Base-by-base conservation (phyloP, 257 asterid species). In the Solanum bulbocastanum region DNA sequence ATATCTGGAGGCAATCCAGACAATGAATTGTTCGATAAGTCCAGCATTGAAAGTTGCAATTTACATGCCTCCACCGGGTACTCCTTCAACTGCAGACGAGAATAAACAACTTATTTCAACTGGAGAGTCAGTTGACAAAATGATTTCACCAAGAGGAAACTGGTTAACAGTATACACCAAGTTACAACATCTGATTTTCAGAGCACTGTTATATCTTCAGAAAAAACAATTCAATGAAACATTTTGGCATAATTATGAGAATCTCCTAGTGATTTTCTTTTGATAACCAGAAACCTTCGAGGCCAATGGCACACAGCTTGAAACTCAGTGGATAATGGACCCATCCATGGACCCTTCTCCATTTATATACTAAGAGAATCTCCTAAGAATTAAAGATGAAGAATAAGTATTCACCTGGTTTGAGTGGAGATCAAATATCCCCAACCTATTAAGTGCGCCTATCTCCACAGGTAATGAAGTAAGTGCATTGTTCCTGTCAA, bases 381-480 rank as follows among this genome's bases (percentile, higher is more conserved):
- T 49, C 78, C 25, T 79, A 87, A 83, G 89, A 83, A 33, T 60
- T n/a, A 40, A 81, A 78, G 86, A 89, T 30, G 72, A 84, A 10
- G 71, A 75, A 88, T 52, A n/a, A 72, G 74, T 16, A 89, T 46
- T 27, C 83, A 97, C 99, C 99, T 94, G 97, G 91, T 97, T 97
- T 88, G 99, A 96, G 89, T 96, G 99, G 92, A 97, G 96, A 93
- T 97, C 98, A 91, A 97, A 94, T 89, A 98, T 95, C 89, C 99
- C 98, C 89, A 96, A 91, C 90, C 93, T 90, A 76, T 95, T 91
- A 91, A 97, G 89, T 82, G 93, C 89, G 81, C 98, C 98, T 90
- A 97, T 93, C 92, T 95, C 99, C 75, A 91, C 87, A 16, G 99
- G 99, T 88, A 97, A 92, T 86, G 94, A 87, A 90, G 96, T 86